Evolutionary conservation across 768 basidiomycete species (phyloP), one percentile per base, ranked within the genome.

Genomic region (Boletales sp.): DNA sequence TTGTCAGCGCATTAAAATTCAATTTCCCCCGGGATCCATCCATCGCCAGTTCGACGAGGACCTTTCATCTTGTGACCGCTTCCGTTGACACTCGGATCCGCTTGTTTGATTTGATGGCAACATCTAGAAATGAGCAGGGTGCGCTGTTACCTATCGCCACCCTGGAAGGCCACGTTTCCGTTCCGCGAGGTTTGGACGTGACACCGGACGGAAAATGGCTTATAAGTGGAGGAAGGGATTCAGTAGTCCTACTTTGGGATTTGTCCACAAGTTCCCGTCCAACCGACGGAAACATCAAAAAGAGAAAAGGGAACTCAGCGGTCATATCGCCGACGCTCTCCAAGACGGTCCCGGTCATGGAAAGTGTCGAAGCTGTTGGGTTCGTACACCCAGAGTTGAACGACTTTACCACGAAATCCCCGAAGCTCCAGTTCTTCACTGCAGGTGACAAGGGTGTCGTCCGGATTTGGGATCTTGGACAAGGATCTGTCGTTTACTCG

Each of bases 81-180:
- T 94, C 91, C 27, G 88, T 90, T 40, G 97, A 98, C 68, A 90
- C 90, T 31, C 82, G 84, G 43, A 86, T 98, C 50, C 82, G 97
- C n/a, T 78, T 97, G 41, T 98, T 94, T 69, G 89, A 97, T 66
- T 74, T 98, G 44, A 80, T 80, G 21, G 80, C 84, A 37, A 75
- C 73, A n/a, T 72, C 78, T 15, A 78, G 83, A 29, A 79, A 80
- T 15, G 74, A 78, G 15, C 74, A 77, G 44, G 76, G 78, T 34
- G 71, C 74, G 15, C 74, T 81, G 48, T 82, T 86, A 66, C 82
- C 91, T 39, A 72, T 86, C 50, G 84, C 84, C 11, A 77, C 94
- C n/a, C 74, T 99, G 15, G 94, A 98, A 59, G 97, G 94, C 0
- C 97, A 99, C 67, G 88, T 90, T 37, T 94, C 90, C 34, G 94